Base-by-base conservation (phyloP, 352 stramenopile genomes). In the Globisporangium nagaii region DNA sequence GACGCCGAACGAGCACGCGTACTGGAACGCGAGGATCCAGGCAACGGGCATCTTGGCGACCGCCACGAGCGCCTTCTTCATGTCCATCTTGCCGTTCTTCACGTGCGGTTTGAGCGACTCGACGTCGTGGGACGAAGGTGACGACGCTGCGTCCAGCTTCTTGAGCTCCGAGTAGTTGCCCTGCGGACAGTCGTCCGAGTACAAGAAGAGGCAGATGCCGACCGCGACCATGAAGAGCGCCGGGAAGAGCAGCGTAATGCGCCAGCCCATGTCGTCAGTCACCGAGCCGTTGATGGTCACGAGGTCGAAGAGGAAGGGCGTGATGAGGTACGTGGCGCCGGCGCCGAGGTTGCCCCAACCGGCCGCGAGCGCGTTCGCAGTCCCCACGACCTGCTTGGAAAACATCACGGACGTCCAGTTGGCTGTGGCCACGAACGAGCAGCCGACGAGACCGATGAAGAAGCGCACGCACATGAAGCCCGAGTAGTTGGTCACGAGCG, bases 381-480 rank as follows among this genome's bases (percentile, higher is more conserved):
- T 93, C 44, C 95, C 95, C 6, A 97, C 93, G 37, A 98, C 76
- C 57, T 98, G 69, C 51, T 88, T 95, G 19, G 77, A 79, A 58
- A 98, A 98, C 79, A 98, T 98, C 42, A 81, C 62, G 42, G 79
- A 90, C 0, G 90, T 96, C 94, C 94, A 98, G 65, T 90, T 97
- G 58, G 96, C 86, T 37, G 86, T 97, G 24, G 87, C 86, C 8
- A 98, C 90, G 64, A 98, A 98, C 24, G 87, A 87, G 47, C 77
- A 90, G 40, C 93, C 94, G n/a, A 96, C 86, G 58, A 98, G 62
- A 30, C 93, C 95, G 61, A 98, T 98, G 53, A 96, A 96, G 53
- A 98, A 93, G 19, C 94, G 86, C 58, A 95, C 68, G 49, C 95
- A 52, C 34, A 85, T 63, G 27, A 98, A 77, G 0, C 65, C 73